These are phyloP conservation scores for Isabelozyma rhagii DNA, from an alignment of 805 yeast genomes.

Conservation along the genomic window DNA sequence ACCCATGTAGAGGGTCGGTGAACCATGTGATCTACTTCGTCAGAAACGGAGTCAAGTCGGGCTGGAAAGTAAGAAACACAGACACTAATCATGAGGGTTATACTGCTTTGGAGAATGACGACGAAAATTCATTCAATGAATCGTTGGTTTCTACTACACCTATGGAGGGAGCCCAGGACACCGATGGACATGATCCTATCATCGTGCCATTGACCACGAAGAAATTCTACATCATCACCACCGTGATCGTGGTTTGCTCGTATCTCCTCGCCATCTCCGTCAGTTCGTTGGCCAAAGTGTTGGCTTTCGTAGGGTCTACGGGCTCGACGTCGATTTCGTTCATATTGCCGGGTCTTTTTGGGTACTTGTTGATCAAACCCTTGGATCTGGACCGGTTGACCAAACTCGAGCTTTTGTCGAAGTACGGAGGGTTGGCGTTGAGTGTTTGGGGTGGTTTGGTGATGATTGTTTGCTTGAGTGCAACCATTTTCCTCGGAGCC, in stretches of 20 bases:
- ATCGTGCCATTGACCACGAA: constrained; percentile 47
- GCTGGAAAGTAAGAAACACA: constrained; percentile 18
- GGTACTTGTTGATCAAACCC: constrained; percentile 53
- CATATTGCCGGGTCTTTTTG: constrained; percentile 75
- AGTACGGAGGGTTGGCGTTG: constrained; percentile 40
- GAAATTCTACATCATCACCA: constrained; percentile 49
- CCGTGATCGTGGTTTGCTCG: constrained; percentile 42
- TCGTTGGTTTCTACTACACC: constrained; percentile 44
- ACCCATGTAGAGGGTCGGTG: constrained; percentile 72
- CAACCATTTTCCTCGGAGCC: constrained; percentile 44
- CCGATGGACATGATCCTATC: constrained; percentile 46
- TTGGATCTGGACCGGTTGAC: constrained; percentile 23
- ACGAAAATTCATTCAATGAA: constrained; percentile 16
- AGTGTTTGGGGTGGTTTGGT: constrained; percentile 52
- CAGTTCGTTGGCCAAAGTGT: constrained; percentile 62
- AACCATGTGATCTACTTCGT: constrained; percentile 62
- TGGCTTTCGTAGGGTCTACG: constrained; percentile 77
- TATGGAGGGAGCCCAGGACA: constrained; percentile 45
- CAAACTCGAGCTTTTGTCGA: constrained; percentile 27
- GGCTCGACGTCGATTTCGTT: constrained; percentile 80
- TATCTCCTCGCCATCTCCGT: constrained; percentile 59
- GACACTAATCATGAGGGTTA: constrained; percentile 18
- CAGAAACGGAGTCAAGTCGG: constrained; percentile 24
- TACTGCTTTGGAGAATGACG: constrained; percentile 22
- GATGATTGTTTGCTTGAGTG: constrained; percentile 54